Conservation (phyloP, 2,329 filamentous ascomycete species). For the Ophiostoma perfectum region DNA sequence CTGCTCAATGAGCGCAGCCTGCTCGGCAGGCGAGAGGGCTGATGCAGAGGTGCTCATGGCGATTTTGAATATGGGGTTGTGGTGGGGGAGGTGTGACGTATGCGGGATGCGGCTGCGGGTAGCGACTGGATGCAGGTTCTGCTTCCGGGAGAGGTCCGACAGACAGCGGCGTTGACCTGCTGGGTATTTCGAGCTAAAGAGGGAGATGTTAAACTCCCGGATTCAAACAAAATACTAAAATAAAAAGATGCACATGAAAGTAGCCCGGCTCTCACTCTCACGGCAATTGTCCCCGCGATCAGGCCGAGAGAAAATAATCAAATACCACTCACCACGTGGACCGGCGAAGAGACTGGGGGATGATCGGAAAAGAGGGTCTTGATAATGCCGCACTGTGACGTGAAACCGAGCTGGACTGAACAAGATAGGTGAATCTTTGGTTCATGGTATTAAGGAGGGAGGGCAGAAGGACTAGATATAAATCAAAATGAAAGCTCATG, state of each 20-base stretch:
- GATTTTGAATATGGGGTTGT: neutral
- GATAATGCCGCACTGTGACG: slow-evolving; percentile 20
- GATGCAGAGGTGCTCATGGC: slow-evolving; percentile 32
- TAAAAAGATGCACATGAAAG: too few species aligned
- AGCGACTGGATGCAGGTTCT: neutral
- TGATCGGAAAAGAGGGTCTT: slow-evolving; percentile 20
- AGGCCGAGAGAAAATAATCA: slow-evolving; percentile 24
- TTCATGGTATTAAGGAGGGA: slow-evolving; percentile 4
- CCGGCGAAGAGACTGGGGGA: neutral
- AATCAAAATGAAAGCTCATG: neutral
- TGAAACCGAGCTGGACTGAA: slow-evolving; percentile 15
- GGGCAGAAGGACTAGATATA: neutral
- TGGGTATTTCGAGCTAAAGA: neutral
- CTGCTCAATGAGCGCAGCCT: slow-evolving; percentile 52
- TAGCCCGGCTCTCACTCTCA: too few species aligned
- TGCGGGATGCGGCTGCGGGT: neutral
- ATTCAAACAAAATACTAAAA: too few species aligned
- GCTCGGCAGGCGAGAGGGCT: slow-evolving; percentile 25
- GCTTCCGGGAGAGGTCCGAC: neutral
- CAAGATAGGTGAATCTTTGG: neutral
- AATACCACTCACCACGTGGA: slow-evolving; percentile 20
- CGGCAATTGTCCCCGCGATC: neutral
- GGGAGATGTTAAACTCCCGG: too few species aligned
- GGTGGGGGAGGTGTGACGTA: slow-evolving; percentile 9
- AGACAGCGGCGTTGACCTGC: neutral